Conservation (phyloP, 2,329 filamentous ascomycete species). For the Bipolaris victoriae region DNA sequence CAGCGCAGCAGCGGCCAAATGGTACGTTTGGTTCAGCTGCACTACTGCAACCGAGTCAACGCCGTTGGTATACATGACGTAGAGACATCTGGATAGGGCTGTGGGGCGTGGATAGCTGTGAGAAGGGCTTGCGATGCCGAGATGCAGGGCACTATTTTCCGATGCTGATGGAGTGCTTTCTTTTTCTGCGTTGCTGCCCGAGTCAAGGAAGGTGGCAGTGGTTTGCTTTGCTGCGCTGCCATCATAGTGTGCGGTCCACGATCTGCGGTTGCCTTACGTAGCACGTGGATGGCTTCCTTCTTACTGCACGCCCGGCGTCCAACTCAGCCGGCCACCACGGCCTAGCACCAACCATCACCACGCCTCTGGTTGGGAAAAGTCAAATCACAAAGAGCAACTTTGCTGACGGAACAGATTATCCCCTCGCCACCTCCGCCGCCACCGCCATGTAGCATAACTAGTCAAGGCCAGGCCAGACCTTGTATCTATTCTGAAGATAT, state of each 20-base stretch:
- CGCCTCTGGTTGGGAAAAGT: no score
- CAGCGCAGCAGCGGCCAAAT: constrained; percentile 8
- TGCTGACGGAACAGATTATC: no score
- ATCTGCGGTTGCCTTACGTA: background rate
- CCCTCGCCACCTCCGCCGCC: background rate
- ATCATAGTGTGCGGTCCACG: background rate
- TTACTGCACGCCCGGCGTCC: background rate
- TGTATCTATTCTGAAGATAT: background rate
- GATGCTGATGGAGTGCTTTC: background rate
- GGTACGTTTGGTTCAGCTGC: background rate
- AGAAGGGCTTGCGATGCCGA: constrained; percentile 1
- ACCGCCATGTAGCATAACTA: constrained; percentile 1
- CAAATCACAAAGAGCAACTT: no score
- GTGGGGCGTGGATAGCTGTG: constrained; percentile 1
- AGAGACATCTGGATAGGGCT: background rate
- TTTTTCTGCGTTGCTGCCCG: constrained; percentile 3
- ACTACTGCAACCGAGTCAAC: constrained; percentile 13
- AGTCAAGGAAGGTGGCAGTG: background rate
- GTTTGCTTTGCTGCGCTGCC: background rate
- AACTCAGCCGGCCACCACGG: background rate
- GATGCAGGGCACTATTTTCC: constrained; percentile 12
- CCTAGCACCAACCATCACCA: background rate
- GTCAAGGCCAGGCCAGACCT: background rate
- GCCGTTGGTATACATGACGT: constrained; percentile 13
- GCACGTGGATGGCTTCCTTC: constrained; percentile 1